Percentiles rank a stretch among this genome's conserved stretches.
Conservation (phyloP, 345 rosid genomes). For the Rhodamnia rubescens region DNA sequence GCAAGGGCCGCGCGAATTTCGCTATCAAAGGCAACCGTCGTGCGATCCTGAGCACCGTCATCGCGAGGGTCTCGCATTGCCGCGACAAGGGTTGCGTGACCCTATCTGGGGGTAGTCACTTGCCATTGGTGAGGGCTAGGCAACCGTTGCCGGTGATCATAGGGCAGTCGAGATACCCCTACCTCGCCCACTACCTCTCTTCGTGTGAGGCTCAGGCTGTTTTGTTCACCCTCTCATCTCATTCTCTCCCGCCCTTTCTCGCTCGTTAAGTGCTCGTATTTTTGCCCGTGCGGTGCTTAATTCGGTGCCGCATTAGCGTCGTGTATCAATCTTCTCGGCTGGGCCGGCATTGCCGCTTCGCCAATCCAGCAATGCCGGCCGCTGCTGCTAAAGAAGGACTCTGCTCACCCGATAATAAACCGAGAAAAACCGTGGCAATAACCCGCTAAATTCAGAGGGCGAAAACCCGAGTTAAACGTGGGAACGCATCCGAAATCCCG, state of each 20-base stretch:
- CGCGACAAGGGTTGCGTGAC: neutral
- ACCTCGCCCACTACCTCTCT: neutral
- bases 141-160: neutral
- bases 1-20: fast-evolving
- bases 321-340: neutral
- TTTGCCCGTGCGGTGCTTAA: neutral
- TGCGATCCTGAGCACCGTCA: neutral
- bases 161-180: neutral
- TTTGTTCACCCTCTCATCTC: neutral
- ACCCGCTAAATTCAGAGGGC: neutral
- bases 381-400: neutral
- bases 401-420: neutral
- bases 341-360: neutral
- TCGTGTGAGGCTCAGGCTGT: neutral
- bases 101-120: neutral
- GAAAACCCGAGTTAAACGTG: neutral
- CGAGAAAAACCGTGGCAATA: neutral
- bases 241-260: neutral
- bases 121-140: neutral
- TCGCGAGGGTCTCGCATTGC: neutral
- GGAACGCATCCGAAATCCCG: neutral
- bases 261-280: neutral
- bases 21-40: neutral
- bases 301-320: neutral
- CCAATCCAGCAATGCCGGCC: neutral